These are phyloP conservation scores for Cystobasidium slooffiae DNA, from an alignment of 1,284 basidiomycete species.

Conservation along the genomic window DNA sequence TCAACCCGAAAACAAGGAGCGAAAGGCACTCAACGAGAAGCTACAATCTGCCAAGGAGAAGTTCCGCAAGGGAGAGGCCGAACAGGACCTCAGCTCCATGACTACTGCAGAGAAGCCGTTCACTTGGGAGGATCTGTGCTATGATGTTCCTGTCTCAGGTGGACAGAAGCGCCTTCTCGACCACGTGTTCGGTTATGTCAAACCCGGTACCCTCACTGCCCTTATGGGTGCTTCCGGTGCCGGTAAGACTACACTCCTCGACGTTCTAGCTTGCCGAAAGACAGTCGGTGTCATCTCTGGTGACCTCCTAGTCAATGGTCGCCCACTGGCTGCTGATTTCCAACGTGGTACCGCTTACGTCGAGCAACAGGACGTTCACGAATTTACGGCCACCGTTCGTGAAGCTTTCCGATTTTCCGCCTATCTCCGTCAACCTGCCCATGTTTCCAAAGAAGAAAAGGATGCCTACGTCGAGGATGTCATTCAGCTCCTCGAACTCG, in stretches of 20 bases:
- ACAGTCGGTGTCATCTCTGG: slow-evolving; percentile 62
- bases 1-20: slow-evolving; percentile 53
- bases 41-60: slow-evolving; percentile 46
- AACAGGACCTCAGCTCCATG: slow-evolving; percentile 47
- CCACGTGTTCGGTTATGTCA: slow-evolving; percentile 61
- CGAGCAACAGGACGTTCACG: slow-evolving; percentile 64
- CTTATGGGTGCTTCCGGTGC: slow-evolving; percentile 56
- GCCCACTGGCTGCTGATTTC: slow-evolving; percentile 60
- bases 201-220: slow-evolving; percentile 60
- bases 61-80: slow-evolving; percentile 47
- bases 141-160: slow-evolving; percentile 59
- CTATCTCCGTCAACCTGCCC: slow-evolving; percentile 64
- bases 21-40: slow-evolving; percentile 51
- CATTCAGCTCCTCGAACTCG: slow-evolving; percentile 62
- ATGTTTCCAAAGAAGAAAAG: slow-evolving; percentile 61
- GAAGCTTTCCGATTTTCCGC: slow-evolving; percentile 66
- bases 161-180: slow-evolving; percentile 59
- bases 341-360: slow-evolving; percentile 62
- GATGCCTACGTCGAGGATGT: slow-evolving; percentile 63
- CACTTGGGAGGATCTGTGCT: slow-evolving; percentile 59
- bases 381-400: slow-evolving; percentile 72
- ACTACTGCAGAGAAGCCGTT: slow-evolving; percentile 53
- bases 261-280: slow-evolving; percentile 64
- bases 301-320: slow-evolving; percentile 62
- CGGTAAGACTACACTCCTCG: slow-evolving; percentile 51